Base-by-base conservation (phyloP, 192 early-diverging fungal species). In the Entrophospora sp. region DNA sequence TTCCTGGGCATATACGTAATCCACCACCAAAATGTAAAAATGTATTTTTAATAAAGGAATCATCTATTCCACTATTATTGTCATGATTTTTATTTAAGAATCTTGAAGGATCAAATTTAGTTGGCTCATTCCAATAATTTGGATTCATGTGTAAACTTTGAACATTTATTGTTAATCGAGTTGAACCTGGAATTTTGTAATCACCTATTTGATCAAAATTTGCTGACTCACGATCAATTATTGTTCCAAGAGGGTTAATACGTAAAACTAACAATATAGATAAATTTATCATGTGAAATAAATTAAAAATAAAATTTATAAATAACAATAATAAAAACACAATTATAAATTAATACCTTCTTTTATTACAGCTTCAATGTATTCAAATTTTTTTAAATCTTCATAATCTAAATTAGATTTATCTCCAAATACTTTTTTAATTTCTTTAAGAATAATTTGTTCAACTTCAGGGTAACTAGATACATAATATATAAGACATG, bases 361-460 rank as follows among this genome's bases (percentile, higher is more conserved):
- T 43, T 42, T 40, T 12, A 61, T 28, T 27, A 61, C 40, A 4
- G 59, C 59, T 1, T 43, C 24, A 31, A n/a, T 36, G 43, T 61
- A 61, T 43, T 61, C 32, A 4, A 61, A 22, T 28, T 61, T 61
- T 20, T 45, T 30, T 20, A 61, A 22, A 27, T 61, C 38, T 7
- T 61, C 40, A 18, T 34, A 0, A 18, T 44, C 10, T n/a, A 4
- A n/a, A 42, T 40, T 25, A 18, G 10, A 24, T 27, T 61, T 28
- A 3, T 5, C 43, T 7, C 59, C 59, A 8, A 61, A 31, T 18
- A 61, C 40, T 25, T 13, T 30, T 25, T 42, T 24, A 4, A 61
- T 14, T 44, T 61, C 59, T 31, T 40, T 5, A 25, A 16, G 10
- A 40, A 61, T 40, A 22, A 18, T n/a, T 44, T 61, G 22, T n/a